These are phyloP conservation scores for Leishmania tropica DNA, from an alignment of 208 protist genomes.

Conservation along the genomic window DNA sequence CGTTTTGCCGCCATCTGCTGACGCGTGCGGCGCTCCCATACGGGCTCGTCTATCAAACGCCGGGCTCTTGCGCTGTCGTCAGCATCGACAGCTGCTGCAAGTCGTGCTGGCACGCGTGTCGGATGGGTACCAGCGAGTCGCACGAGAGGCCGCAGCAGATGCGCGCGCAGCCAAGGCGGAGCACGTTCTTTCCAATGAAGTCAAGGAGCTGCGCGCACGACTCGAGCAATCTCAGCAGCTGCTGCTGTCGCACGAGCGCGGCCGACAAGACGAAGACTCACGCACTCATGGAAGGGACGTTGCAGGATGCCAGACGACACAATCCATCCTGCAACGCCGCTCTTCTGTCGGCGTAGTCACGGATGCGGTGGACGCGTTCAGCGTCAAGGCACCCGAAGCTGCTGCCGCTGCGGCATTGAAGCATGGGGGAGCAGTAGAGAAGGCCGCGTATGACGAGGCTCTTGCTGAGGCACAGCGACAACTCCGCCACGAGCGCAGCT, in stretches of 20 bases:
- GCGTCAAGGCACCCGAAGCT: background rate
- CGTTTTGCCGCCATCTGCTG: background rate
- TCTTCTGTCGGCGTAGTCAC: background rate
- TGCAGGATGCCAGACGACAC: background rate
- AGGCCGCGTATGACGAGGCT: background rate
- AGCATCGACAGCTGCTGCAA: conserved; percentile 7
- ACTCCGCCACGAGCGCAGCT: conserved; percentile 12
- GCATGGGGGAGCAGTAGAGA: too few species aligned
- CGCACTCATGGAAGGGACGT: background rate
- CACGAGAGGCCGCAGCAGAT: conserved; percentile 1
- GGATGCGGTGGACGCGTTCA: background rate
- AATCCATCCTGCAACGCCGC: too few species aligned
- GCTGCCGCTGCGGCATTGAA: background rate
- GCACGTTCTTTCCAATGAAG: conserved; percentile 8
- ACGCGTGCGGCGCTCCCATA: too few species aligned
- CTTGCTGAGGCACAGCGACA: conserved; percentile 9
- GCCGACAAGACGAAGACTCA: background rate
- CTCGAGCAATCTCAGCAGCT: background rate
- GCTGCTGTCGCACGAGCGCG: background rate
- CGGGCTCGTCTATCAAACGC: background rate
- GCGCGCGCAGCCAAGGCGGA: conserved; percentile 12
- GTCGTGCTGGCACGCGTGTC: background rate
- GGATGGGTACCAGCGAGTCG: background rate
- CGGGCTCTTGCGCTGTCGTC: background rate
- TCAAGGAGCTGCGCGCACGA: conserved; percentile 12